These are phyloP conservation scores for Aureobasidium zeae DNA, from an alignment of 2,329 filamentous ascomycete species.

Conservation along the genomic window DNA sequence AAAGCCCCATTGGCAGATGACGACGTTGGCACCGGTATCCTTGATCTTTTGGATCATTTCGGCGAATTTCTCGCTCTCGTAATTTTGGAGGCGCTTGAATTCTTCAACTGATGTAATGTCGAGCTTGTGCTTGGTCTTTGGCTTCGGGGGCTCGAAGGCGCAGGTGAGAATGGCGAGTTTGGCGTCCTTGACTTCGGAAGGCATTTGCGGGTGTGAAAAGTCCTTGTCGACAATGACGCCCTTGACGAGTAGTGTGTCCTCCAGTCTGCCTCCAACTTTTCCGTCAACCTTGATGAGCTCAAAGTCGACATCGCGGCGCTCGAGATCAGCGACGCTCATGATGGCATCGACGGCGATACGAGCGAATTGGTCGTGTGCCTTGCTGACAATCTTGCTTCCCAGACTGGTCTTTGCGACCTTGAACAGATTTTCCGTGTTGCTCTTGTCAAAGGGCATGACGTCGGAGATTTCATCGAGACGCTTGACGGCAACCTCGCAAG, in stretches of 20 bases:
- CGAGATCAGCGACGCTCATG: constrained; percentile 87
- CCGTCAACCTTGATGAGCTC: constrained; percentile 99
- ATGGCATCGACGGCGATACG: constrained; percentile 96
- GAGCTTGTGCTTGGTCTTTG: constrained; percentile 98
- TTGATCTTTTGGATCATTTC: constrained; percentile 99
- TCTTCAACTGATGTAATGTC: constrained; percentile 96
- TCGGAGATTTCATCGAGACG: constrained; percentile 92
- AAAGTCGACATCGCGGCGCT: constrained; percentile 95
- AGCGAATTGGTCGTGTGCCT: constrained; percentile 95
- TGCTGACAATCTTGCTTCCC: constrained; percentile 98
- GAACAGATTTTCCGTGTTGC: constrained; percentile 74
- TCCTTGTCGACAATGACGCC: constrained; percentile 99
- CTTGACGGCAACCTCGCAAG: constrained; percentile 89
- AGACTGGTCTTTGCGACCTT: constrained; percentile 93
- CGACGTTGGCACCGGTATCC: constrained; percentile 89
- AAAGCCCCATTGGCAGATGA: constrained; percentile 99
- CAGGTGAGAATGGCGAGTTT: constrained; percentile 97
- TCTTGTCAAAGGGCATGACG: constrained; percentile 71
- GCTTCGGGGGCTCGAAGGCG: constrained; percentile 96
- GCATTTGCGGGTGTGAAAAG: constrained; percentile 99
- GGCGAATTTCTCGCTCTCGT: constrained; percentile 91
- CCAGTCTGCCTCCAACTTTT: constrained; percentile 88
- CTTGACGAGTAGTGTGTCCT: constrained; percentile 91
- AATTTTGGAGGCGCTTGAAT: constrained; percentile 94
- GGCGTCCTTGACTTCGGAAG: constrained; percentile 84